Evolutionary conservation across 352 stramenopile genomes (phyloP).

Genomic region (Globisporangium camurandrum): DNA sequence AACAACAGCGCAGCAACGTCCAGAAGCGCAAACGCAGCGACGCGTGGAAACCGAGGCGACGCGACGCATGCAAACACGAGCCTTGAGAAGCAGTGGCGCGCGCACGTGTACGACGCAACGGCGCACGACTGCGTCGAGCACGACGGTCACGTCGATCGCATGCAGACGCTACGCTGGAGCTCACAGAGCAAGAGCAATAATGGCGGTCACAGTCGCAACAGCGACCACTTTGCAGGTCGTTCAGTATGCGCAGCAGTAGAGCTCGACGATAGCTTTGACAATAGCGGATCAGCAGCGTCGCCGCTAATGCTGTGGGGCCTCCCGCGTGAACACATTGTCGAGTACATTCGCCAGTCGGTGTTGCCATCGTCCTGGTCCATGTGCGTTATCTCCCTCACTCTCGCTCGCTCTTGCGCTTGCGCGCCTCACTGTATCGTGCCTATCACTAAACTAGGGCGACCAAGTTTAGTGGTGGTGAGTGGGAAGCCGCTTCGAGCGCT

Average conservation of each 20-base stretch:
- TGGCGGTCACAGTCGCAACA: neutral
- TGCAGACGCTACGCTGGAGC: conserved; percentile 33
- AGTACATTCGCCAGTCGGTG: conserved; percentile 73
- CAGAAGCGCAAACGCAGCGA: neutral
- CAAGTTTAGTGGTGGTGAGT: conserved; percentile 24
- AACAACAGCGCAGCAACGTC: neutral
- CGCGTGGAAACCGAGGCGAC: conserved; percentile 6
- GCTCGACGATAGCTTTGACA: neutral
- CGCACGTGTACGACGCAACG: conserved; percentile 31
- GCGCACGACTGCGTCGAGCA: conserved; percentile 25
- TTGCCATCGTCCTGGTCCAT: conserved; percentile 52
- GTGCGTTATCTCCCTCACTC: too few relatives aligned
- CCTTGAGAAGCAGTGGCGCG: conserved; percentile 37
- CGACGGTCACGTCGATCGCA: conserved; percentile 33
- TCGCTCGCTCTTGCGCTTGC: too few relatives aligned
- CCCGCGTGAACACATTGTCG: conserved; percentile 61
- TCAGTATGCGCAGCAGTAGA: neutral
- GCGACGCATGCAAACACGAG: conserved; percentile 22
- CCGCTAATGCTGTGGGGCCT: conserved; percentile 54
- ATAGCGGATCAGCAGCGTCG: conserved; percentile 11
- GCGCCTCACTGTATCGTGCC: too few relatives aligned
- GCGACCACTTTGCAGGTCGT: neutral
- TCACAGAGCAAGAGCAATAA: neutral
- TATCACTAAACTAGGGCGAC: conserved; percentile 20
- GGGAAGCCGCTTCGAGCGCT: conserved; percentile 27